These are phyloP conservation scores for Lentinus tigrinus DNA, from an alignment of 768 basidiomycete genomes.

Conservation along the genomic window DNA sequence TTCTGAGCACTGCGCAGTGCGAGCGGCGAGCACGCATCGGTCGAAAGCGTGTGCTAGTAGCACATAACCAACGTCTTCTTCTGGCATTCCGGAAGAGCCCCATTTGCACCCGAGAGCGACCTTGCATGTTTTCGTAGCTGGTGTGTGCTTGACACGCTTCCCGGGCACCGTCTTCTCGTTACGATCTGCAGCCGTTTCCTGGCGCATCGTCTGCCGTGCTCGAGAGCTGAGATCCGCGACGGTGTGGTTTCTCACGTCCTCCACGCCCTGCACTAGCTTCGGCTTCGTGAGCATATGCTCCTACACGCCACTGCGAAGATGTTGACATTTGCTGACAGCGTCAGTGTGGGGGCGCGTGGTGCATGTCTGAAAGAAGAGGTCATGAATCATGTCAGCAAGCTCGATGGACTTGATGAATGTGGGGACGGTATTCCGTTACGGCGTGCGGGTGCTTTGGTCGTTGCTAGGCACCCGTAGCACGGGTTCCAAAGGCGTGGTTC, in stretches of 20 bases:
- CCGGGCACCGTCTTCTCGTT: no score
- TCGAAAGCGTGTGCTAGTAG: background rate
- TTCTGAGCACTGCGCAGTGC: background rate
- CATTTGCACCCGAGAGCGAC: background rate
- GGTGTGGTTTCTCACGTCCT: background rate
- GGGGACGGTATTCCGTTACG: background rate
- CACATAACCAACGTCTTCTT: background rate
- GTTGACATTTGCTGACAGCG: background rate
- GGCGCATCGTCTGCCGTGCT: background rate
- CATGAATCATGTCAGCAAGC: background rate
- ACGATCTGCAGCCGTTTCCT: no score
- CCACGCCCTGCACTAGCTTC: background rate
- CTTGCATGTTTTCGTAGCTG: background rate
- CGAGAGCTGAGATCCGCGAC: background rate
- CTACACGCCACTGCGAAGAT: background rate
- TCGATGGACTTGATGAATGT: background rate
- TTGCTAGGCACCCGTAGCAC: background rate
- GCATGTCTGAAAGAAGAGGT: background rate
- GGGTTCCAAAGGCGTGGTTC: no score
- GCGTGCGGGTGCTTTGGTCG: background rate
- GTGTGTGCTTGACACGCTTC: background rate
- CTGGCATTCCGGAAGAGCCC: background rate
- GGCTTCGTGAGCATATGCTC: slow-evolving; percentile 3
- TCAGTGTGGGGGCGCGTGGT: background rate
- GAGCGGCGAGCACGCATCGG: background rate